Evolutionary conservation across 768 basidiomycete genomes (phyloP), one percentile per base, ranked within the genome.

Genomic region (Termitomyces titanicus): DNA sequence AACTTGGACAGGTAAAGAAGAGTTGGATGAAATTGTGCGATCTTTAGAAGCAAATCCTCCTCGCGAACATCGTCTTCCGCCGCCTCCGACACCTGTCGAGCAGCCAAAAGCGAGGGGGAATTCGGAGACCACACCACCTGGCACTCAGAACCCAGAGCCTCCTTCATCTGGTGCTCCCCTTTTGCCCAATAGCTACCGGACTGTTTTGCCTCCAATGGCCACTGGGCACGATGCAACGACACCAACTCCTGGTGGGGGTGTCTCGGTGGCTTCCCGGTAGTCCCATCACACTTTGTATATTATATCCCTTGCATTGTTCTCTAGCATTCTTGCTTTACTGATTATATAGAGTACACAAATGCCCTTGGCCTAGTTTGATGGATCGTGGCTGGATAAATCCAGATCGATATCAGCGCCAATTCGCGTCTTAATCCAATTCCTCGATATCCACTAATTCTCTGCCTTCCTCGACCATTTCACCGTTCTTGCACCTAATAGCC

Each of bases 401-500:
- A 20, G n/a, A 42, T 52, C 13, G n/a, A n/a, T n/a, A n/a, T 42
- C 5, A 5, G 27, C 5, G 3, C 18, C 5, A 2, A 20, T 24
- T 17, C 31, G 15, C 24, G n/a, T 45, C 44, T 45, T 47, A 57
- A 29, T 53, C 62, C 0, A 48, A 63, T 11, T 73, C 76, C 51
- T 84, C 81, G 47, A 89, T 85, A 60, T 84, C 81, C 9, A 94
- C 84, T 51, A 94, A 68, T 63, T 92, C 87, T 66, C 76, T 76
- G 5, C 92, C 92, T 65, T 96, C 93, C 60, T 91, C 88, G 0
- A 96, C 93, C 85, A 94, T 92, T 70, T 94, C 89, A 3, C 94
- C 94, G 63, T 89, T 88, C 69, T 74, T 79, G 65, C 91, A 94
- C 13, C 82, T 82, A 13, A 96, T 81, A 43, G 79, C 74, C 62